Percentiles rank a stretch among this genome's conserved stretches.
Evolutionary conservation across 441 rosid species (phyloP).

Genomic region (Biscutella auriculata): DNA sequence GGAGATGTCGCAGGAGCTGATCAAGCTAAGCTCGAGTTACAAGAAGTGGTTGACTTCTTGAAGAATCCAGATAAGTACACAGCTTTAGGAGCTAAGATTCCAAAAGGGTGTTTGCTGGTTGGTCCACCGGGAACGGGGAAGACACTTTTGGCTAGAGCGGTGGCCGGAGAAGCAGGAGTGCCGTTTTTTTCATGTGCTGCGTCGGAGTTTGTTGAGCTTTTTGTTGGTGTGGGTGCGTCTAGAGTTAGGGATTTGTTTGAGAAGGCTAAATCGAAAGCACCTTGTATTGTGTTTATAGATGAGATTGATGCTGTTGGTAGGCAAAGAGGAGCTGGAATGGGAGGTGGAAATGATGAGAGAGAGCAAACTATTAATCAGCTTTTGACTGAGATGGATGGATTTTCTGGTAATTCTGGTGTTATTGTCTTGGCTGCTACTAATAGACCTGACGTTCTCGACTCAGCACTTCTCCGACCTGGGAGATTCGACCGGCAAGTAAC

Average conservation of each 20-base stretch:
- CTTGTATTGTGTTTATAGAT: constrained; percentile 67
- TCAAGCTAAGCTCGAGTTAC: constrained; percentile 82
- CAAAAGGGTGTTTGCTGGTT: constrained; percentile 82
- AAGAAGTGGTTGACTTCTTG: constrained; percentile 87
- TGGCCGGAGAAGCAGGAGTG: constrained; percentile 72
- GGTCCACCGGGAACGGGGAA: constrained; percentile 94
- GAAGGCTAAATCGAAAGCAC: constrained; percentile 70
- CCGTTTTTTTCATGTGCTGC: constrained; percentile 84
- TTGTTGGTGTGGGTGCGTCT: constrained; percentile 78
- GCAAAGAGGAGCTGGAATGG: constrained; percentile 92
- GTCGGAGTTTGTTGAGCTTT: constrained; percentile 73
- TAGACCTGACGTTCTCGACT: constrained; percentile 80
- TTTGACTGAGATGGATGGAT: constrained; percentile 88
- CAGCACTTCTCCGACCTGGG: constrained; percentile 72
- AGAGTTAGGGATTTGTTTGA: constrained; percentile 78
- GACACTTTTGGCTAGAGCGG: constrained; percentile 78
- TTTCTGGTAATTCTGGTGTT: constrained; percentile 81
- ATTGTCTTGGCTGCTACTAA: constrained; percentile 82
- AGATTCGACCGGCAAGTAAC: constrained; percentile 84
- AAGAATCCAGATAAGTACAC: constrained; percentile 91
- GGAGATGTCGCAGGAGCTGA: constrained; percentile 89
- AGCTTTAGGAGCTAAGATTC: constrained; percentile 84
- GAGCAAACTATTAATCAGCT: constrained; percentile 81
- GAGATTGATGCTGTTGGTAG: constrained; percentile 87
- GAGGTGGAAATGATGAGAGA: constrained; percentile 87